Evolutionary conservation across 2,329 filamentous ascomycete species (phyloP).

Genomic region (Talaromyces sp.): DNA sequence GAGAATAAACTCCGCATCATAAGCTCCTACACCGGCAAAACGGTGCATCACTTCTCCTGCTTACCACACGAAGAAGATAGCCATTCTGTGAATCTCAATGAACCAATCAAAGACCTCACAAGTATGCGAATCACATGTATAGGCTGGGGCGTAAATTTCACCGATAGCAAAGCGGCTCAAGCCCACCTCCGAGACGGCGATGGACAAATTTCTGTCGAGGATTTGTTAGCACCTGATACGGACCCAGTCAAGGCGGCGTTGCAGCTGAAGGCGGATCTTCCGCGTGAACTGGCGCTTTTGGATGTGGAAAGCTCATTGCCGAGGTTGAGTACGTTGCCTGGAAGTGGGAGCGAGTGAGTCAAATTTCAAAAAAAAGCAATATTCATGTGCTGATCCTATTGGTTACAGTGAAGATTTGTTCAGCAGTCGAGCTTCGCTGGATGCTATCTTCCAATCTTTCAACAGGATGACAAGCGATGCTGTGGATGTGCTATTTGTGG

Average conservation of each 20-base stretch:
- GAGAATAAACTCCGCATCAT: constrained; percentile 74
- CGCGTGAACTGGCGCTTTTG: constrained; percentile 66
- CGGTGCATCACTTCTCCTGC: constrained; percentile 64
- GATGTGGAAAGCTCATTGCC: constrained; percentile 74
- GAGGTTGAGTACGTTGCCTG: constrained; percentile 69
- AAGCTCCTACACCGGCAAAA: constrained; percentile 75
- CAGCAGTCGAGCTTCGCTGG: constrained; percentile 64
- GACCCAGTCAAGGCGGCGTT: constrained; percentile 36
- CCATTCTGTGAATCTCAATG: neutral
- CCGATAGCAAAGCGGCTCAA: constrained; percentile 46
- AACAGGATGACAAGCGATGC: constrained; percentile 64
- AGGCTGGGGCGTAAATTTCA: constrained; percentile 55
- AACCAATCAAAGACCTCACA: constrained; percentile 2
- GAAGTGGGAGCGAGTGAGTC: constrained; percentile 55
- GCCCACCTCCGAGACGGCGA: constrained; percentile 36
- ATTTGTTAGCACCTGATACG: constrained; percentile 39
- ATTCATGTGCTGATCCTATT: neutral
- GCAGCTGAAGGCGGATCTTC: constrained; percentile 55
- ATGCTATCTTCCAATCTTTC: constrained; percentile 63
- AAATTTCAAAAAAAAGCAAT: neutral
- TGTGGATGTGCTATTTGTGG: constrained; percentile 75
- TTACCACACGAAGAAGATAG: constrained; percentile 20
- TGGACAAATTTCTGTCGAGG: constrained; percentile 39
- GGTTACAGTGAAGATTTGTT: constrained; percentile 55
- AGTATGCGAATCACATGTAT: constrained; percentile 43